Percentiles rank a stretch among this genome's conserved stretches.
phyloP scores from a whole-genome alignment of 2,329 filamentous ascomycete species.

The Chaetomiaceae sp. region DNA sequence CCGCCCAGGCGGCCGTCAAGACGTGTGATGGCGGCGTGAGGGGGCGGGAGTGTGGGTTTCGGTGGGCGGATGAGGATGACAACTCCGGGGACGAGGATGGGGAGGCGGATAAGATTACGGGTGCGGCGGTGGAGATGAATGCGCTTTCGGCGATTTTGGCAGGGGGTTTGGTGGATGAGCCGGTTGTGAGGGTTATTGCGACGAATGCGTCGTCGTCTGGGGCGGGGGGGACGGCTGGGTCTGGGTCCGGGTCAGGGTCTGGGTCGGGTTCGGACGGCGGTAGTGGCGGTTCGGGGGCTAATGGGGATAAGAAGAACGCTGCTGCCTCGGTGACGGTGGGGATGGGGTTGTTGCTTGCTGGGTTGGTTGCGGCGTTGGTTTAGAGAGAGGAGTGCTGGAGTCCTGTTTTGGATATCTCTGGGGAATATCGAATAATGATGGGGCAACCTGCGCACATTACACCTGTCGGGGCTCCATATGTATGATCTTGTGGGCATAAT shows the following conservation, averaged over 20 bases:
- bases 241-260: background rate
- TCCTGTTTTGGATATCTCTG: too few species aligned
- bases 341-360: slow-evolving; percentile 7
- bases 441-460: too few species aligned
- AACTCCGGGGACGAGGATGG: slow-evolving; percentile 33
- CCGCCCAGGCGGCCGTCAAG: slow-evolving; percentile 54
- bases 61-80: slow-evolving; percentile 45
- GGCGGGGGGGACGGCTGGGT: background rate
- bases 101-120: slow-evolving; percentile 38
- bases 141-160: slow-evolving; percentile 43
- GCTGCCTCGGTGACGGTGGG: background rate
- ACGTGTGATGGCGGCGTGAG: slow-evolving; percentile 56
- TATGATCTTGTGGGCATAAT: too few species aligned
- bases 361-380: slow-evolving; percentile 7
- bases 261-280: background rate
- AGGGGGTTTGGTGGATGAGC: slow-evolving; percentile 30
- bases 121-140: slow-evolving; percentile 48
- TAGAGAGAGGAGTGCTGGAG: background rate
- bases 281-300: background rate
- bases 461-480: too few species aligned
- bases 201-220: background rate
- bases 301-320: background rate
- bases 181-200: background rate
- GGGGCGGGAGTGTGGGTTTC: slow-evolving; percentile 39
- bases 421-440: too few species aligned